phyloP scores from a whole-genome alignment of 1,284 basidiomycete species.

The Cryptococcus neoformans region DNA sequence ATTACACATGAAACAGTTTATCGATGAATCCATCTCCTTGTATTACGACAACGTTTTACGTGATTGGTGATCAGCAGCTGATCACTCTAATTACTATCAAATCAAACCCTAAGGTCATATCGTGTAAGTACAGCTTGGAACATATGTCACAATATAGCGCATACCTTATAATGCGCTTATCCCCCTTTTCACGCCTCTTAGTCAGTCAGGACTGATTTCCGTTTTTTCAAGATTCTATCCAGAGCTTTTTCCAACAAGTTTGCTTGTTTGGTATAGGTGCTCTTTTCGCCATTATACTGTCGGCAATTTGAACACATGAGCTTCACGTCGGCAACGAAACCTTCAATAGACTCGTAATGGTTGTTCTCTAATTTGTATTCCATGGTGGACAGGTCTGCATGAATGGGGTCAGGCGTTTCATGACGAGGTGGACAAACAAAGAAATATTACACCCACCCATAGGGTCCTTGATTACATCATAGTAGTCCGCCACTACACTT shows the following conservation, averaged over 20 bases:
- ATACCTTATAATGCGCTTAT: too few species aligned
- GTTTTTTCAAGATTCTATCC: constrained; percentile 50
- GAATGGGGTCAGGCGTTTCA: not conserved
- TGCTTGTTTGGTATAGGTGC: constrained; percentile 83
- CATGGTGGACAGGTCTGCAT: constrained; percentile 83
- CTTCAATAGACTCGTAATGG: constrained; percentile 69
- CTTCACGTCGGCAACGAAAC: constrained; percentile 75
- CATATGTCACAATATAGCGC: too few species aligned
- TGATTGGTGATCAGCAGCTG: too few species aligned
- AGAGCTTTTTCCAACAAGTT: constrained; percentile 66
- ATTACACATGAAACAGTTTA: too few species aligned
- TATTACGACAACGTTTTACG: too few species aligned
- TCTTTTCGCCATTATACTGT: constrained; percentile 79
- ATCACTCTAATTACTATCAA: too few species aligned
- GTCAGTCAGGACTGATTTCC: constrained; percentile 23
- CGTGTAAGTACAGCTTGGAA: too few species aligned
- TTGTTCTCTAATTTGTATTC: constrained; percentile 82
- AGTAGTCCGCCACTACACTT: constrained; percentile 86
- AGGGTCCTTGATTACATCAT: constrained; percentile 82
- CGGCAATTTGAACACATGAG: constrained; percentile 91
- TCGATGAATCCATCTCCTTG: too few species aligned
- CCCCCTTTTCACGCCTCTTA: not conserved
- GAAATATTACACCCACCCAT: constrained; percentile 68
- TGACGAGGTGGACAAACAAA: not conserved
- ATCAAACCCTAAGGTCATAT: too few species aligned